phyloP scores from a whole-genome alignment of 805 yeast species.

The Starmerella apis region DNA sequence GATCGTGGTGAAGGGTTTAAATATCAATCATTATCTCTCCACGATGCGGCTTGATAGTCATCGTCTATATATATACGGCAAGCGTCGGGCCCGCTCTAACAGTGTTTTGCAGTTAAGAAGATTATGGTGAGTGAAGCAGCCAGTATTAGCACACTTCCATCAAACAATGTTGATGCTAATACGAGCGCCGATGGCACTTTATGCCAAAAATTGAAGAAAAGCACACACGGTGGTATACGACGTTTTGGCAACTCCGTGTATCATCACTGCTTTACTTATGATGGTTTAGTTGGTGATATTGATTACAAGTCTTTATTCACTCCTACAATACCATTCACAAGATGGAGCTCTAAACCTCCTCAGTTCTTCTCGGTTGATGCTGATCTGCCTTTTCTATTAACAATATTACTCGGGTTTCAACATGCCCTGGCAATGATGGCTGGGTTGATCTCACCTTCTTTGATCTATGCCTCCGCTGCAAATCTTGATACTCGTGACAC shows the following conservation, averaged over 20 bases:
- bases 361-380: constrained; percentile 65
- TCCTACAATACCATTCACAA: constrained; percentile 64
- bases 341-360: constrained; percentile 49
- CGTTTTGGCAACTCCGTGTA: constrained; percentile 6
- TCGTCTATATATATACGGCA: not conserved
- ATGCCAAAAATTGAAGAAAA: constrained; percentile 3
- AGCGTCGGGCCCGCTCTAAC: too few relatives aligned
- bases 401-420: constrained; percentile 71
- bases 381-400: constrained; percentile 72
- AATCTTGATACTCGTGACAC: constrained; percentile 41
- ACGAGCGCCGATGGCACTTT: not conserved
- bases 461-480: constrained; percentile 56
- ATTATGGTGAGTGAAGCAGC: not conserved
- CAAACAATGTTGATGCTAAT: not conserved
- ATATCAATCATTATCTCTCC: too few relatives aligned
- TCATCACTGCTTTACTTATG: constrained; percentile 48
- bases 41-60: not conserved
- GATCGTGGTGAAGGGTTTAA: not conserved
- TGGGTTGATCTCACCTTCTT: constrained; percentile 77
- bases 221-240: not conserved
- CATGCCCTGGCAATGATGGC: constrained; percentile 87
- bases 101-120: not conserved
- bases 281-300: constrained; percentile 79
- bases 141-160: not conserved
- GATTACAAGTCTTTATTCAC: constrained; percentile 71